These are phyloP conservation scores for Epichloe sibirici DNA, from an alignment of 2,329 filamentous ascomycete genomes.

Conservation along the genomic window DNA sequence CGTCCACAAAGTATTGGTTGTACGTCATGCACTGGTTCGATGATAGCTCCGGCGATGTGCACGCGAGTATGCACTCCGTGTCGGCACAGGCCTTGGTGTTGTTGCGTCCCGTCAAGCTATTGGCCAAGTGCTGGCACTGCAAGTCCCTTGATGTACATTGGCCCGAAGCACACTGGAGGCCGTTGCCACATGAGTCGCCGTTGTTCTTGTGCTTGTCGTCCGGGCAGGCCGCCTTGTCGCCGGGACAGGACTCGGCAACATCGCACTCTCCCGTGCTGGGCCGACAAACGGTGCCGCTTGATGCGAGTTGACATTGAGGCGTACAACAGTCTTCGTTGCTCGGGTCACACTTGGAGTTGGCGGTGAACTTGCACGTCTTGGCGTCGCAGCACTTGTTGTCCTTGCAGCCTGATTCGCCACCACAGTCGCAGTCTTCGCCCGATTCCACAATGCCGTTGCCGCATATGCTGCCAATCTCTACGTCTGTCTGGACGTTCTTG, in stretches of 20 bases:
- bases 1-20: slow-evolving; percentile 88
- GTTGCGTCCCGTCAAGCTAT: slow-evolving; percentile 58
- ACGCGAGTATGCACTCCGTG: slow-evolving; percentile 61
- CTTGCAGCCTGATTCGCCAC: slow-evolving; percentile 59
- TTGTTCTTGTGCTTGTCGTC: slow-evolving; percentile 56
- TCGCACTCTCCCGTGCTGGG: slow-evolving; percentile 71
- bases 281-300: slow-evolving; percentile 64
- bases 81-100: slow-evolving; percentile 64
- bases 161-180: slow-evolving; percentile 72
- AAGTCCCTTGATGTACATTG: slow-evolving; percentile 87
- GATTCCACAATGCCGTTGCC: slow-evolving; percentile 94
- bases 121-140: slow-evolving; percentile 80
- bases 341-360: slow-evolving; percentile 64
- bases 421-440: slow-evolving; percentile 94
- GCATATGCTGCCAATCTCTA: slow-evolving; percentile 72
- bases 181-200: slow-evolving; percentile 57
- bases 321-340: slow-evolving; percentile 75
- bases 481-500: slow-evolving; percentile 67
- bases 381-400: slow-evolving; percentile 74
- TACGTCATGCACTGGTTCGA: slow-evolving; percentile 57
- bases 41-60: slow-evolving; percentile 57
- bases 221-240: slow-evolving; percentile 61
- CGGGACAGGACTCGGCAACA: slow-evolving; percentile 71
- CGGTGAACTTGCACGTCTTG: slow-evolving; percentile 73
- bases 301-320: slow-evolving; percentile 51